These are phyloP conservation scores for Monosporozyma aerobia DNA, from an alignment of 805 yeast species.

Conservation along the genomic window DNA sequence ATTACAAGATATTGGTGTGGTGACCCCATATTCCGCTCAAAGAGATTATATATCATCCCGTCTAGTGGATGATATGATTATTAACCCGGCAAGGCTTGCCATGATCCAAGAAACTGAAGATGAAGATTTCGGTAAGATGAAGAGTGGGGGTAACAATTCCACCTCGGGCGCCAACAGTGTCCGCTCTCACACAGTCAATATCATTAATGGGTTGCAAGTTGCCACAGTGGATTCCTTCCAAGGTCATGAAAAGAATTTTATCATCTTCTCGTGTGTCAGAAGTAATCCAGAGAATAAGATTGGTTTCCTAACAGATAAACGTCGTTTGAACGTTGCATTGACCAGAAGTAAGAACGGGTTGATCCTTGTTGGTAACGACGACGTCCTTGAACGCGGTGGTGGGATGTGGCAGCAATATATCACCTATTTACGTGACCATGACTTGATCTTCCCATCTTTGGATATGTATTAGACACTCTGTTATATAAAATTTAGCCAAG, in stretches of 20 bases:
- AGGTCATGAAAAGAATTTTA: constrained; percentile 80
- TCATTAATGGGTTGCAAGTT: constrained; percentile 38
- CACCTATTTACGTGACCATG: constrained; percentile 31
- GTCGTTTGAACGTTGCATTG: not conserved
- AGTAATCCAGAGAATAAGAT: constrained; percentile 44
- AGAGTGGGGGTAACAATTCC: constrained; percentile 23
- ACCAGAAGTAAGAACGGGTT: constrained; percentile 49
- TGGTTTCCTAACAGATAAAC: constrained; percentile 39
- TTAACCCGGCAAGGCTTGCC: constrained; percentile 45
- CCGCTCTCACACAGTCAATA: constrained; percentile 19
- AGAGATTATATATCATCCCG: constrained; percentile 49
- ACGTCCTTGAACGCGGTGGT: constrained; percentile 39
- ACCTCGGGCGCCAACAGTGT: constrained; percentile 3
- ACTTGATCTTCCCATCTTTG: constrained; percentile 23
- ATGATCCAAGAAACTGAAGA: constrained; percentile 49
- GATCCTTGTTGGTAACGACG: constrained; percentile 52
- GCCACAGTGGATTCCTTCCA: constrained; percentile 83
- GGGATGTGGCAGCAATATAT: constrained; percentile 44
- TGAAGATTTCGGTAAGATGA: constrained; percentile 37
- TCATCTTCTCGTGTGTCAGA: constrained; percentile 72
- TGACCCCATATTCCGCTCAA: constrained; percentile 73
- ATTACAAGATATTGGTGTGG: constrained; percentile 48
- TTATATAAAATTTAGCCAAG: not conserved
- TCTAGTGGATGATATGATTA: constrained; percentile 40
- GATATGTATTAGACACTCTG: constrained; percentile 10